Percentiles rank a stretch among this genome's conserved stretches.
Evolutionary conservation across 768 basidiomycete species (phyloP).

Genomic region (Imleria badia): DNA sequence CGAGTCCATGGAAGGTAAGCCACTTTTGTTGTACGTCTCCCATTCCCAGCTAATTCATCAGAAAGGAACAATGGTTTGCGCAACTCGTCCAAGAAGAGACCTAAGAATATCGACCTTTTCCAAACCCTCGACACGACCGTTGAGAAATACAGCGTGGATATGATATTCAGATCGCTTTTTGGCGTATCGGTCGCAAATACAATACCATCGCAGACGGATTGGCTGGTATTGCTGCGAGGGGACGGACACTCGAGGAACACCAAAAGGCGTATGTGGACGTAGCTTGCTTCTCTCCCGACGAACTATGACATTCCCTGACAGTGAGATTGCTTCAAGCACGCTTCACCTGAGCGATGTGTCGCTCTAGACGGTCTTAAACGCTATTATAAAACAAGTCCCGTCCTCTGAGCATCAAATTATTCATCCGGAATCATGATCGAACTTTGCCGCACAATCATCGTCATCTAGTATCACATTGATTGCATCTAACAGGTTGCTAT

Average conservation of each 20-base stretch:
- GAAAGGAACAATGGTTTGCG: not conserved
- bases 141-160: not conserved
- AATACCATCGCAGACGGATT: not conserved
- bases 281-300: not conserved
- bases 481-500: not conserved
- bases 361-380: not conserved
- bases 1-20: slow-evolving; percentile 4
- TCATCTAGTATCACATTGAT: not conserved
- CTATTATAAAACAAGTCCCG: not conserved
- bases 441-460: too few relatives aligned
- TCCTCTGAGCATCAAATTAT: not conserved
- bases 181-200: not conserved
- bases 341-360: not conserved
- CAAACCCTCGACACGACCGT: not conserved
- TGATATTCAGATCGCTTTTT: not conserved
- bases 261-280: not conserved
- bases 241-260: not conserved
- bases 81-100: not conserved
- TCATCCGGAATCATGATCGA: not conserved
- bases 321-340: not conserved
- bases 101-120: slow-evolving; percentile 5
- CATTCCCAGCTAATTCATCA: not conserved
- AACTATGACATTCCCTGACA: not conserved
- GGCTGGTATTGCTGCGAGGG: not conserved
- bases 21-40: too few relatives aligned